phyloP scores from a whole-genome alignment of 495 filamentous ascomycete genomes.

The Jackrogersella multiformis region DNA sequence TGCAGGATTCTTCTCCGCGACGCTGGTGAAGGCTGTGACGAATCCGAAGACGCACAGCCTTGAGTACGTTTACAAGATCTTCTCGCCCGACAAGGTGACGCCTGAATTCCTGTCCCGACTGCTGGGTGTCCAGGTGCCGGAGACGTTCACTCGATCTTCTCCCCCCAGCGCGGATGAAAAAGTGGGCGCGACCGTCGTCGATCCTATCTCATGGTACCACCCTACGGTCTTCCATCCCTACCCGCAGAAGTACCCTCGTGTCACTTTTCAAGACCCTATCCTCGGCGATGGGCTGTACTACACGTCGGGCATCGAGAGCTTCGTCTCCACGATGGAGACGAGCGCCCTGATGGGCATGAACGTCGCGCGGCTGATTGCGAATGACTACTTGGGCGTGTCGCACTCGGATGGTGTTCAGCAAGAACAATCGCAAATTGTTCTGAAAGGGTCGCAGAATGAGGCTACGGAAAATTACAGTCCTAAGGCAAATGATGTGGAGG shows the following conservation, averaged over 20 bases:
- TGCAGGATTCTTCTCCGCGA: constrained; percentile 88
- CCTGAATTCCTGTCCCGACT: constrained; percentile 67
- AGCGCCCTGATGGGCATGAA: constrained; percentile 96
- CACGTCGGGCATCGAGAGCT: constrained; percentile 91
- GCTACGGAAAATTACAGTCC: not conserved
- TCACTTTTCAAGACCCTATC: constrained; percentile 85
- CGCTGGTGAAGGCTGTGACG: constrained; percentile 70
- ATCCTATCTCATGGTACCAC: constrained; percentile 81
- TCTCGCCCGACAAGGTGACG: constrained; percentile 77
- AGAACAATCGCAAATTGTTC: constrained; percentile 12
- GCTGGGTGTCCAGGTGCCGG: constrained; percentile 57
- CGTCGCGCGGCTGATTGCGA: constrained; percentile 79
- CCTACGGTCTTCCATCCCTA: constrained; percentile 79
- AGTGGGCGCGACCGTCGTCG: constrained; percentile 22
- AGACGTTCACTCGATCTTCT: constrained; percentile 42
- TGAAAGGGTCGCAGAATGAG: constrained; percentile 29
- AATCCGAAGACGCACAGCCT: constrained; percentile 61
- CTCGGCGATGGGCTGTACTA: constrained; percentile 81
- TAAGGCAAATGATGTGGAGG: constrained; percentile 3
- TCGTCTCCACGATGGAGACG: constrained; percentile 98
- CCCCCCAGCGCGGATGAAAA: not conserved
- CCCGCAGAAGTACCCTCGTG: constrained; percentile 80
- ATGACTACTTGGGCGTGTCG: constrained; percentile 55
- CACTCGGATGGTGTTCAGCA: constrained; percentile 11
- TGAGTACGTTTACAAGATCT: constrained; percentile 96